Conservation (phyloP, 2,329 filamentous ascomycete species). For the Ophiobolus disseminans region DNA sequence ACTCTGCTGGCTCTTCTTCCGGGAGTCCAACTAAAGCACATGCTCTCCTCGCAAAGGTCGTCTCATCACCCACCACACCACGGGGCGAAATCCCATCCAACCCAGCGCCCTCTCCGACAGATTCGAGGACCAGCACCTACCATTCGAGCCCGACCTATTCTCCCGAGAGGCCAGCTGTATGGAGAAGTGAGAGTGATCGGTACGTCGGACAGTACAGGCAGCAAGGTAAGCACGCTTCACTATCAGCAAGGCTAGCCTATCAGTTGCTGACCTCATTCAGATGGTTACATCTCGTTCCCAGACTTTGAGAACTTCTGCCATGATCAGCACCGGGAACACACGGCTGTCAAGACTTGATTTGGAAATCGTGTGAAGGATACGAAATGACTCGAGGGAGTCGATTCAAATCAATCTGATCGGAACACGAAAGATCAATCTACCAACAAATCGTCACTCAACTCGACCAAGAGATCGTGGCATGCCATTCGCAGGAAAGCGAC, state of each 20-base stretch:
- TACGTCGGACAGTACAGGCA: slow-evolving; percentile 47
- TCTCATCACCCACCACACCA: slow-evolving; percentile 51
- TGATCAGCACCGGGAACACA: slow-evolving; percentile 37
- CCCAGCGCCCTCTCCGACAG: slow-evolving; percentile 37
- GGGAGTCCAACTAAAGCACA: slow-evolving; percentile 52
- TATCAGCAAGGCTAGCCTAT: slow-evolving; percentile 22
- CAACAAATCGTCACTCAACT: too few relatives aligned
- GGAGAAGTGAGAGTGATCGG: slow-evolving; percentile 47
- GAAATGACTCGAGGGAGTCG: background rate
- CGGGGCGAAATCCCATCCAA: slow-evolving; percentile 43
- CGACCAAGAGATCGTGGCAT: background rate
- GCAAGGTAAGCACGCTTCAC: slow-evolving; percentile 41
- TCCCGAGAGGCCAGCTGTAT: slow-evolving; percentile 42
- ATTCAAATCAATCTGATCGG: too few relatives aligned
- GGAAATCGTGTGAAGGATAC: slow-evolving; percentile 4
- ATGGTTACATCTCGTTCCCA: slow-evolving; percentile 75
- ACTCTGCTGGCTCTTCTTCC: slow-evolving; percentile 47
- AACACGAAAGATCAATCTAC: too few relatives aligned
- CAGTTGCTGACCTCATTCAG: slow-evolving; percentile 37
- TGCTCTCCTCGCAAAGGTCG: slow-evolving; percentile 53
- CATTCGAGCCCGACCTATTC: slow-evolving; percentile 35
- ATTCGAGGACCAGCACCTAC: slow-evolving; percentile 24
- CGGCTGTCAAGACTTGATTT: slow-evolving; percentile 44
- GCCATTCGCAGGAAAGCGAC: too few relatives aligned
- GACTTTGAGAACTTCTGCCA: slow-evolving; percentile 72